Evolutionary conservation across 805 yeast genomes (phyloP).

Genomic region (Lipomyces sp.): DNA sequence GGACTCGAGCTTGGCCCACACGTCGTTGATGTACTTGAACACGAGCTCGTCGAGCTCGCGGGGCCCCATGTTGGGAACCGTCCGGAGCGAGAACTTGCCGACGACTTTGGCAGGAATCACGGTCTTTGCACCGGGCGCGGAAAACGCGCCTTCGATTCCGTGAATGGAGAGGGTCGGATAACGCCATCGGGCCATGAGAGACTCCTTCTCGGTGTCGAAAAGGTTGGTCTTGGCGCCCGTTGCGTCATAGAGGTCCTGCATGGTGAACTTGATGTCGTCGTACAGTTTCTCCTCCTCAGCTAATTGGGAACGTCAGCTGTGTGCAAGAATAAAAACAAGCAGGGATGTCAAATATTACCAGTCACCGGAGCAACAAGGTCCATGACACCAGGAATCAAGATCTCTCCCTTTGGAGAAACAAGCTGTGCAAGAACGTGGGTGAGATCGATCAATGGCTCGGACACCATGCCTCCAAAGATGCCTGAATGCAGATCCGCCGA

Average conservation of each 20-base stretch:
- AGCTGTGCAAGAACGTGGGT: constrained; percentile 70
- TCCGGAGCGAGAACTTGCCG: constrained; percentile 95
- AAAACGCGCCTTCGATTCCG: constrained; percentile 97
- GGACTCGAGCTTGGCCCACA: constrained; percentile 65
- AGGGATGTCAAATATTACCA: constrained; percentile 38
- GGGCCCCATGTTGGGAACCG: constrained; percentile 91
- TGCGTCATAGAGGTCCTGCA: constrained; percentile 81
- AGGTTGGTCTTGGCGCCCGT: constrained; percentile 83
- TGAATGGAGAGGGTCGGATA: constrained; percentile 93
- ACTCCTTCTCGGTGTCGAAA: constrained; percentile 71
- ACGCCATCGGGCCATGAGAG: constrained; percentile 98
- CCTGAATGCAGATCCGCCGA: constrained; percentile 97
- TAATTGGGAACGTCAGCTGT: too few relatives aligned
- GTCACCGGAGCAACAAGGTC: constrained; percentile 97
- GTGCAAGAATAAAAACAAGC: too few relatives aligned
- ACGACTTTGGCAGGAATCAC: constrained; percentile 92
- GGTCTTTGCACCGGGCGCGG: constrained; percentile 93
- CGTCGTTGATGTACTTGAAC: constrained; percentile 60
- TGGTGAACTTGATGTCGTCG: constrained; percentile 79
- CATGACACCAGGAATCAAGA: constrained; percentile 78
- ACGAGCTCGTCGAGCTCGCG: constrained; percentile 75
- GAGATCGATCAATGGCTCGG: constrained; percentile 96
- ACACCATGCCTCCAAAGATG: constrained; percentile 93
- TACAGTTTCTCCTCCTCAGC: constrained; percentile 68
- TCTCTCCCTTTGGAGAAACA: constrained; percentile 79